Base-by-base conservation (phyloP, 768 basidiomycete genomes). In the Amyloporia xantha region DNA sequence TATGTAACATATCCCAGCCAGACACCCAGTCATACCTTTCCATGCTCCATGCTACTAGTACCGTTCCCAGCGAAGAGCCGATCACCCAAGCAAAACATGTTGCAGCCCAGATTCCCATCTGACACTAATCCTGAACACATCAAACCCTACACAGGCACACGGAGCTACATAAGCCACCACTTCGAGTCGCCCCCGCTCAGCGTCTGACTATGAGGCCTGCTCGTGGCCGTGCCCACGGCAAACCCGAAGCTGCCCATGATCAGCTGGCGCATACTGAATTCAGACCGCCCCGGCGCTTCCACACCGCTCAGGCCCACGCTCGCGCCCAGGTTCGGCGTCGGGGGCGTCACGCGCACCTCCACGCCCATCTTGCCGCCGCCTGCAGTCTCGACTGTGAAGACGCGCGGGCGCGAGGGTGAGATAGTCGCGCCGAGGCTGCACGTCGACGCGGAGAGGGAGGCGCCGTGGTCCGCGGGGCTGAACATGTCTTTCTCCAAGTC, bases 281-380 rank as follows among this genome's bases (percentile, higher is more conserved):
- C 38, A 17, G 38, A 39, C 19, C 20, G 9, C 12, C 20, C 9
- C 38, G 38, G 9, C 15, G 38, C 10, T 6, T 10, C 10, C 19
- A 6, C 38, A 6, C 15, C 12, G 17, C 20, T 7, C 10, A n/a
- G 33, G 33, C 33, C n/a, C 10, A 9, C 33, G n/a, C 10, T 35
- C 10, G 10, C 9, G 6, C 15, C 12, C 6, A 9, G 10, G 20
- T 19, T 13, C 38, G 55, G 55, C 30, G 55, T 54, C 27, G 55
- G 55, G 7, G 55, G 55, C 20, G 55, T 57, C 7, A 57, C 52
- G 48, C 55, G 55, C 20, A 49, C 35, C 30, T 49, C 48, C 15
- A 57, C 52, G 13, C 50, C 55, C 36, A 50, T 37, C 19, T 25
- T 46, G 11, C 37, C 39, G 10, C 48, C 42, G 41, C 49, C 49